Evolutionary conservation across 306 rosid genomes (phyloP).

Genomic region (Casuarina cunninghamiana): DNA sequence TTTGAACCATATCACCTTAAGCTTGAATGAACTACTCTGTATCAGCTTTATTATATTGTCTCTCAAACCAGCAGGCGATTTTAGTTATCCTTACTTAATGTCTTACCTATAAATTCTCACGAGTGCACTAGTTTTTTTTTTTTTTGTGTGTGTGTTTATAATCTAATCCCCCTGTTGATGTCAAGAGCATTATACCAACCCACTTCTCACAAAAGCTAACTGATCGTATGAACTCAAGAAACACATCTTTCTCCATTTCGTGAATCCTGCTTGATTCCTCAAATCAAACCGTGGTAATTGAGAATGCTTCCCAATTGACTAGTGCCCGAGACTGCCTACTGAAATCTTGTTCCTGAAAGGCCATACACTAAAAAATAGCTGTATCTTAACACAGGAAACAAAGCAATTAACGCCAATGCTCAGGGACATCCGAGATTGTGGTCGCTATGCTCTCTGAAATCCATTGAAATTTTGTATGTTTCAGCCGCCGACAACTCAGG

Average conservation of each 20-base stretch:
- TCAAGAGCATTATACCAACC: background rate
- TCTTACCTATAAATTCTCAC: slow-evolving; percentile 2
- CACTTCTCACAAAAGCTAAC: background rate
- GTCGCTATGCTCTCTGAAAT: too few relatives aligned
- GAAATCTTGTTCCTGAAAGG: background rate
- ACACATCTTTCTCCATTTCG: background rate
- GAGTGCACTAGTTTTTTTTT: background rate
- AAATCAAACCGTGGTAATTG: background rate
- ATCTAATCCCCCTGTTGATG: too few relatives aligned
- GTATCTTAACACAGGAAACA: background rate
- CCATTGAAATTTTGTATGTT: background rate
- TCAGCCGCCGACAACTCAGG: too few relatives aligned
- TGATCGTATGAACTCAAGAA: background rate
- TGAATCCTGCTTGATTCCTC: background rate
- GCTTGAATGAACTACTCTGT: background rate
- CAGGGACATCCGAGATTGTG: slow-evolving; percentile 48
- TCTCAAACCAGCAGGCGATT: slow-evolving; percentile 7
- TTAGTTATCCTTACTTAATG: background rate
- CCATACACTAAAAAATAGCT: background rate
- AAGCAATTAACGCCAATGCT: slow-evolving; percentile 20
- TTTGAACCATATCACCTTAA: background rate
- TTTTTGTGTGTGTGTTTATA: too few relatives aligned
- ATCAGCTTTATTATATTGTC: background rate
- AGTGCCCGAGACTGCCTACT: background rate
- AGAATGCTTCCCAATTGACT: background rate